phyloP scores from a whole-genome alignment of 306 rosid species.

The Calophaca sinica region DNA sequence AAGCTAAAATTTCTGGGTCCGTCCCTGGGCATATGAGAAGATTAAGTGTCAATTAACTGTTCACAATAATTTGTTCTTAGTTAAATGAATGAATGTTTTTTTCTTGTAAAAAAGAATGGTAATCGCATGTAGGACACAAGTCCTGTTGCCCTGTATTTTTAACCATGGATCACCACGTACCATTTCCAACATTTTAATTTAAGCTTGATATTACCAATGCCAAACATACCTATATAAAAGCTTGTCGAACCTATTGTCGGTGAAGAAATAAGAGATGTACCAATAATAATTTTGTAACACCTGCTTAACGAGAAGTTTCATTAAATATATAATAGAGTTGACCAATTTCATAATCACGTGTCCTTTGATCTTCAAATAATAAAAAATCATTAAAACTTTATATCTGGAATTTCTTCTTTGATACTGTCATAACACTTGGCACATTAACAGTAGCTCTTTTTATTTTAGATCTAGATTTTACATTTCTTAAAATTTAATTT shows the following conservation, averaged over 20 bases:
- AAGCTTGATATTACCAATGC: constrained; percentile 14
- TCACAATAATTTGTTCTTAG: too few species aligned
- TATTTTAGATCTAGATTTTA: constrained; percentile 26
- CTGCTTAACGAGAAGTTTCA: constrained; percentile 20
- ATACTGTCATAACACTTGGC: constrained; percentile 43
- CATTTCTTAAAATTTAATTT: neutral
- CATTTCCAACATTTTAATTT: neutral
- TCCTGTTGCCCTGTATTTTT: too few species aligned
- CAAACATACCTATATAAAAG: constrained; percentile 41
- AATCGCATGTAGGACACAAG: too few species aligned
- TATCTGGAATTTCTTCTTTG: constrained; percentile 36
- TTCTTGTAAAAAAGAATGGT: too few species aligned
- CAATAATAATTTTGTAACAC: neutral
- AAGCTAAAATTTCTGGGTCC: too few species aligned
- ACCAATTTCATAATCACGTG: constrained; percentile 52
- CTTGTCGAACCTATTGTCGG: constrained; percentile 14
- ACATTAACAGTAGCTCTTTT: neutral
- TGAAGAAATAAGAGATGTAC: constrained; percentile 36
- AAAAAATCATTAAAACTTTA: constrained; percentile 4
- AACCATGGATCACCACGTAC: too few species aligned
- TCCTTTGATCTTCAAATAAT: constrained; percentile 35
- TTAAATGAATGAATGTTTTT: too few species aligned
- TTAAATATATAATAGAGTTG: constrained; percentile 44
- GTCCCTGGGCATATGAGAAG: too few species aligned
- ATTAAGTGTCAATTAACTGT: too few species aligned